Evolutionary conservation across 352 stramenopile species (phyloP).

Genomic region (Globisporangium nodosum): DNA sequence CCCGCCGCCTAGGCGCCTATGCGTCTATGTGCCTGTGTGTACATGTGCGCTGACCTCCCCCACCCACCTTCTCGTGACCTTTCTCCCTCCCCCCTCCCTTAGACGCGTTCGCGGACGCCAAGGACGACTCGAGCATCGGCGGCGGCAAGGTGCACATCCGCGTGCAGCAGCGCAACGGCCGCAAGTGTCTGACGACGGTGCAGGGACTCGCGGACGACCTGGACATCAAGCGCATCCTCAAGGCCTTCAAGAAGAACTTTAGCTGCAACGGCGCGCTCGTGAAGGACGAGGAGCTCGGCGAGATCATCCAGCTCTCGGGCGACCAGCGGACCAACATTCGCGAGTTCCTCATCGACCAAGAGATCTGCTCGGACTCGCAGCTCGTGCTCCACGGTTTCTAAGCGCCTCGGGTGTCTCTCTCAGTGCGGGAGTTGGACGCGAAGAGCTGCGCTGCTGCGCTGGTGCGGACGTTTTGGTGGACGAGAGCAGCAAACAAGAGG

Average conservation of each 20-base stretch:
- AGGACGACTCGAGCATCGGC: slow-evolving; percentile 82
- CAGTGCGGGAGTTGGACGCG: not conserved
- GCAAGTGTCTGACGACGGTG: slow-evolving; percentile 99
- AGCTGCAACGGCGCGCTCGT: slow-evolving; percentile 99
- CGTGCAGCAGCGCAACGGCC: slow-evolving; percentile 98
- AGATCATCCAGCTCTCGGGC: slow-evolving; percentile 99
- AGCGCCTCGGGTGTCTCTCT: slow-evolving; percentile 16
- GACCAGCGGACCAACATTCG: slow-evolving; percentile 99
- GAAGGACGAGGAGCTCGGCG: slow-evolving; percentile 96
- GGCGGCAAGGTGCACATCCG: slow-evolving; percentile 96
- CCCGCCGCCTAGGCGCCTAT: not conserved
- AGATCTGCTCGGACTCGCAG: slow-evolving; percentile 96
- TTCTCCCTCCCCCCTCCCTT: not conserved
- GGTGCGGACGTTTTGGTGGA: not conserved
- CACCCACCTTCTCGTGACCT: slow-evolving; percentile 1
- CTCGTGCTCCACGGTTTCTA: slow-evolving; percentile 99
- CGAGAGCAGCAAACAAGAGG: not conserved
- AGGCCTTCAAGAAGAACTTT: slow-evolving; percentile 99
- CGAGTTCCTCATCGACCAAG: slow-evolving; percentile 98
- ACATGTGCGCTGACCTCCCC: slow-evolving; percentile 2
- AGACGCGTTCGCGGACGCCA: slow-evolving; percentile 87
- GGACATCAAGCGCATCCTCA: slow-evolving; percentile 99
- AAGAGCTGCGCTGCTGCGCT: not conserved
- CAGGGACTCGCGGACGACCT: slow-evolving; percentile 97
- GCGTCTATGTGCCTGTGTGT: not conserved